Conservation (phyloP, 106 monocot species). For the Dendrobium catenatum region DNA sequence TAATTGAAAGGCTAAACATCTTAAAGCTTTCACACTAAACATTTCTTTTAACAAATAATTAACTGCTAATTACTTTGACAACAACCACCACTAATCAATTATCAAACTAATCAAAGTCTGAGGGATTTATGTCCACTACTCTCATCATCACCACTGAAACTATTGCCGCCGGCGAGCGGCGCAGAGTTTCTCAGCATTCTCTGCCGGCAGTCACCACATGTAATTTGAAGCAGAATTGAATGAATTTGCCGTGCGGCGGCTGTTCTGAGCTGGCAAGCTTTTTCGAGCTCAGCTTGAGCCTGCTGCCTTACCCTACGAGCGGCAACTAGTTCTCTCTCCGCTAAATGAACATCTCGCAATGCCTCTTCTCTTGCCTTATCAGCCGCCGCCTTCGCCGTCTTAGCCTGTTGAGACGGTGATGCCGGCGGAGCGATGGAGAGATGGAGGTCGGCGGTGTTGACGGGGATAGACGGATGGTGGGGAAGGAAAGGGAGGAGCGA, state of each 20-base stretch:
- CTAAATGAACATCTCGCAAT: conserved; percentile 32
- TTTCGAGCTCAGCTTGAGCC: conserved; percentile 42
- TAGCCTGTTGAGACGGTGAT: neutral
- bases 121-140: no score
- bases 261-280: conserved; percentile 25
- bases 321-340: conserved; percentile 31
- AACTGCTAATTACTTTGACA: no score
- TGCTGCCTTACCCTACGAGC: conserved; percentile 40
- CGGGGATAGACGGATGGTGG: neutral
- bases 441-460: conserved; percentile 15
- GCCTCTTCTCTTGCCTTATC: neutral
- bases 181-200: conserved; percentile 2
- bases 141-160: neutral
- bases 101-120: no score
- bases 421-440: conserved; percentile 27
- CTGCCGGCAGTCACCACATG: conserved; percentile 38
- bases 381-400: conserved; percentile 1
- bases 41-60: no score
- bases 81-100: no score
- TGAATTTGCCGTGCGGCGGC: conserved; percentile 33
- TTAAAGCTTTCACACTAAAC: no score
- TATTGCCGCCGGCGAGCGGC: neutral
- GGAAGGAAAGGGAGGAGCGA: conserved; percentile 12
- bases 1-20: no score
- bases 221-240: conserved; percentile 30